Conservation (phyloP, 495 filamentous ascomycete species). For the Penicillium subrubescens region DNA sequence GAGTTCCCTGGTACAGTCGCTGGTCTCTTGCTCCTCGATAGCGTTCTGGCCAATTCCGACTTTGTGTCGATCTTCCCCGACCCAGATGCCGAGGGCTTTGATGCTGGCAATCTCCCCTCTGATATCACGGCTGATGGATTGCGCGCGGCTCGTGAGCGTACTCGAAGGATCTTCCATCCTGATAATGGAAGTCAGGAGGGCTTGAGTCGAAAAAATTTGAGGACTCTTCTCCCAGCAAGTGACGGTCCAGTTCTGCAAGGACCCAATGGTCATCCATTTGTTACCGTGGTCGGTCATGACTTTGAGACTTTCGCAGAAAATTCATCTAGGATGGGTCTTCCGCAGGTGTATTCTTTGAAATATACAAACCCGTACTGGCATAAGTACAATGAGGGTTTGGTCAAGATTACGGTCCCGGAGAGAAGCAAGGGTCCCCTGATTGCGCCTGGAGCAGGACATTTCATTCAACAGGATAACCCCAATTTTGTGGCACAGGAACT, state of each 20-base stretch:
- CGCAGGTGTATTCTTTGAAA: slow-evolving; percentile 45
- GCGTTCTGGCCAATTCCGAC: slow-evolving; percentile 62
- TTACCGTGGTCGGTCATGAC: slow-evolving; percentile 65
- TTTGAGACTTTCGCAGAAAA: slow-evolving; percentile 58
- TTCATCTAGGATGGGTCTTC: slow-evolving; percentile 37
- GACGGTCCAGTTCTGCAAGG: slow-evolving; percentile 51
- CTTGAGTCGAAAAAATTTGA: slow-evolving; percentile 53
- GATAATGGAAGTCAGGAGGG: slow-evolving; percentile 57
- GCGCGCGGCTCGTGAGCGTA: slow-evolving; percentile 42
- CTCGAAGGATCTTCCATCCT: slow-evolving; percentile 52
- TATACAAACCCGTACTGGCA: slow-evolving; percentile 60
- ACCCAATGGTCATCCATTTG: slow-evolving; percentile 35
- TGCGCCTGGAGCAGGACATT: slow-evolving; percentile 60
- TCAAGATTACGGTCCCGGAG: slow-evolving; percentile 42
- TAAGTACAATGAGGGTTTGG: slow-evolving; percentile 58
- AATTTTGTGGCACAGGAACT: slow-evolving; percentile 55
- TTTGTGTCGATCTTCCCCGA: slow-evolving; percentile 62
- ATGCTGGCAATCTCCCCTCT: slow-evolving; percentile 39
- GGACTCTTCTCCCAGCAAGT: slow-evolving; percentile 50
- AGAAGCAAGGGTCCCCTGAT: slow-evolving; percentile 49
- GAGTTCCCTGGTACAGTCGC: slow-evolving; percentile 46
- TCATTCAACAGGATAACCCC: slow-evolving; percentile 64
- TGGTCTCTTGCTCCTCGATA: slow-evolving; percentile 60
- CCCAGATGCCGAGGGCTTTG: slow-evolving; percentile 54
- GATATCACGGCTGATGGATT: slow-evolving; percentile 50